phyloP scores from a whole-genome alignment of 2,329 filamentous ascomycete species.

The Verticillium klebahnii region DNA sequence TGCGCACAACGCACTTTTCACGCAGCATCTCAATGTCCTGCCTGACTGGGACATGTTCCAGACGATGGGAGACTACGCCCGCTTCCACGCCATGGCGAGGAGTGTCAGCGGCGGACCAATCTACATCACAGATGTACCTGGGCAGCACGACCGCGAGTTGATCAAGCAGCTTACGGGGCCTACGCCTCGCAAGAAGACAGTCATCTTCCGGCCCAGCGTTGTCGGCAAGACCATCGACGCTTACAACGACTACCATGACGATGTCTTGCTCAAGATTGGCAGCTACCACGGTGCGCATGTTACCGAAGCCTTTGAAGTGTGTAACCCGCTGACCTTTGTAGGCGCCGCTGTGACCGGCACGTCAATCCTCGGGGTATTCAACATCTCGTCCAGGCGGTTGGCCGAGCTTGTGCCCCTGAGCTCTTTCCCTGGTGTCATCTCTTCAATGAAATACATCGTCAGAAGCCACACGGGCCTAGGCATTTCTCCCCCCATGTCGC shows the following conservation, averaged over 20 bases:
- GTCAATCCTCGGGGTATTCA: conserved; percentile 80
- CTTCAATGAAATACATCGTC: conserved; percentile 61
- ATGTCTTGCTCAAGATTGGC: conserved; percentile 68
- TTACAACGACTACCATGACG: conserved; percentile 73
- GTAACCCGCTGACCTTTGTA: conserved; percentile 14
- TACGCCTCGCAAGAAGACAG: conserved; percentile 66
- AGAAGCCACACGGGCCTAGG: conserved; percentile 50
- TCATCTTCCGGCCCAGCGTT: conserved; percentile 75
- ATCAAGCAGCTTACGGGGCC: conserved; percentile 77
- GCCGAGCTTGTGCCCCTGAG: conserved; percentile 66
- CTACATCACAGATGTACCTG: conserved; percentile 89
- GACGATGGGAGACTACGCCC: conserved; percentile 62
- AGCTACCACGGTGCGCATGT: conserved; percentile 62
- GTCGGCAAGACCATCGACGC: conserved; percentile 68
- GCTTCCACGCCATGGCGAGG: conserved; percentile 84
- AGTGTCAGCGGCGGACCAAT: conserved; percentile 89
- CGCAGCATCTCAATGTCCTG: conserved; percentile 77
- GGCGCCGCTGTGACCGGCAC: conserved; percentile 60
- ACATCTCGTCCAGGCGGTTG: conserved; percentile 59
- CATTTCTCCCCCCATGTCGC: neutral
- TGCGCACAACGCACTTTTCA: conserved; percentile 81
- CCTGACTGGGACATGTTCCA: conserved; percentile 79
- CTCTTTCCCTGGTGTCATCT: conserved; percentile 67
- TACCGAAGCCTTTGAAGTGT: too few species aligned
- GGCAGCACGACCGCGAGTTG: conserved; percentile 69